Evolutionary conservation across 257 asterid genomes (phyloP).

Genomic region (Solanum sparsipilum): DNA sequence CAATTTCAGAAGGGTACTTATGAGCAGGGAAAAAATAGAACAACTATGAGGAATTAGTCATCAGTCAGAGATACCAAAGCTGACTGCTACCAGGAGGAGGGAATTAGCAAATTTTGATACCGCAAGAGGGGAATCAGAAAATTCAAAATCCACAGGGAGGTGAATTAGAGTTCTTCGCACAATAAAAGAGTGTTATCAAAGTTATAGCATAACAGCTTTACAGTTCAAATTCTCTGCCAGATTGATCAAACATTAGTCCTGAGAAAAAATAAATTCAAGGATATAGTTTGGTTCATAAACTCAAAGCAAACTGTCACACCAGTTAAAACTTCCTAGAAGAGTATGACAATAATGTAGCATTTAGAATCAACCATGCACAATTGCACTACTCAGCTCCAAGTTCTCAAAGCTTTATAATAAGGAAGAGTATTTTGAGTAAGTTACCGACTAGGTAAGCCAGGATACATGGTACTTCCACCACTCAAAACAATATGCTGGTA

Average conservation of each 20-base stretch:
- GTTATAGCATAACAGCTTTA: neutral
- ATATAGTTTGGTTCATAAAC: neutral
- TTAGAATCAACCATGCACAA: neutral
- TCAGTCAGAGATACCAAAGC: neutral
- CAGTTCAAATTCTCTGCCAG: neutral
- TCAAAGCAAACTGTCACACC: neutral
- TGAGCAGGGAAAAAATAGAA: neutral
- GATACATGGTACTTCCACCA: constrained; percentile 99
- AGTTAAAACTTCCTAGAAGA: neutral
- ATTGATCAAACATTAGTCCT: neutral
- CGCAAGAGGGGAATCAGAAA: neutral
- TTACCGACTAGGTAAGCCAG: constrained; percentile 99
- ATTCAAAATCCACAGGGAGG: neutral
- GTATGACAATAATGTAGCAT: neutral
- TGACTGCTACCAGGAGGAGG: neutral
- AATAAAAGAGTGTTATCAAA: neutral
- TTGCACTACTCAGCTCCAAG: neutral
- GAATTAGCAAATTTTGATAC: neutral
- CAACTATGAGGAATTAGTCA: neutral
- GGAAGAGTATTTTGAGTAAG: constrained; percentile 1
- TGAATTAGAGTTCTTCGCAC: neutral
- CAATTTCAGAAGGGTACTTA: neutral
- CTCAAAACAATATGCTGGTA: constrained; percentile 95
- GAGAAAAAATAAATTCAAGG: neutral
- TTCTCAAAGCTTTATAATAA: neutral